Base-by-base conservation (phyloP, 805 yeast genomes). In the Saccharomycopsis selenospora region DNA sequence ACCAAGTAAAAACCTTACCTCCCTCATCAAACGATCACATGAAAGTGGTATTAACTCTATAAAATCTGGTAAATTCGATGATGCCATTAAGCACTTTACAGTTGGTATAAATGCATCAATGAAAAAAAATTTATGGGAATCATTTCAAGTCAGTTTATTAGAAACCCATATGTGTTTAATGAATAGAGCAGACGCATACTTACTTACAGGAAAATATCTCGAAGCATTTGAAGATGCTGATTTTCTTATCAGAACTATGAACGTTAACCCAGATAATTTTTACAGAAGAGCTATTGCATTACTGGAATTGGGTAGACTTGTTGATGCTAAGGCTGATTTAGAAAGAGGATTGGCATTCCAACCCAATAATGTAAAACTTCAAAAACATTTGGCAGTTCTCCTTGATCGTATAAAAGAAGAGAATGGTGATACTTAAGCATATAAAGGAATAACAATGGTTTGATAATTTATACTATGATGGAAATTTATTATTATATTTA, bases 271-370 rank as follows among this genome's bases (percentile, higher is more conserved):
- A 1, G 93, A 85, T 46, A 82, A 84, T 60, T 82, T 81, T 59
- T 69, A 83, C 47, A 75, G 93, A 66, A 74, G 82, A 57, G 84
- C 88, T 1, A 79, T 83, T 43, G 78, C 85, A 41, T 69, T 73
- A 55, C 65, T 66, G 56, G 79, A 82, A 56, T 66, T 85, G 60
- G 85, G 83, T 1, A 77, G 79, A 61, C 72, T 76, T 50, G 75
- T 73, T 41, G 77, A 72, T 6, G 83, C 89, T 2, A 76, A 79
- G 52, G 75, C 76, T 2, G 84, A 78, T 57, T 74, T 82, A 57
- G 90, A 83, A 64, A 73, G 90, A 61, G 95, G 90, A 0, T 68
- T 85, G 50, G 69, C 82, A n/a, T 75, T 83, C 56, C 75, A 68
- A 50, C 77, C 79, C 36, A 68, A 67, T 36, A 78, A 83, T 56